These are phyloP conservation scores for Boechera retrofracta DNA, from an alignment of 345 rosid genomes.

Conservation along the genomic window DNA sequence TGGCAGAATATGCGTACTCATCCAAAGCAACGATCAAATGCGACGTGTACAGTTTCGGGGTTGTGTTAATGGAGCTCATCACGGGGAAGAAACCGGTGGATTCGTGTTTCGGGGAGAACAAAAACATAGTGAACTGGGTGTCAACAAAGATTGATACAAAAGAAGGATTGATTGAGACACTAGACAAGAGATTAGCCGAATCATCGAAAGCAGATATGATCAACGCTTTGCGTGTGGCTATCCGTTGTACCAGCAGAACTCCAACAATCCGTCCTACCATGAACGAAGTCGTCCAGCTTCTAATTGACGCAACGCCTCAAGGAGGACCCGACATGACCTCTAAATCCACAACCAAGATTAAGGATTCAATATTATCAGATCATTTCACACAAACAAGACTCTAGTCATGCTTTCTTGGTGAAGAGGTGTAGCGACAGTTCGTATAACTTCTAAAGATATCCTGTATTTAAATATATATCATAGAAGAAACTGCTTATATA, in stretches of 20 bases:
- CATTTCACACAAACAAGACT: conserved; percentile 31
- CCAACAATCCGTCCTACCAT: conserved; percentile 83
- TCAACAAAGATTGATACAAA: conserved; percentile 71
- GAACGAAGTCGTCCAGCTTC: conserved; percentile 85
- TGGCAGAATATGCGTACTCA: conserved; percentile 86
- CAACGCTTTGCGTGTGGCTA: conserved; percentile 71
- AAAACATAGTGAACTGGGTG: conserved; percentile 81
- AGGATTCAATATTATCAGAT: conserved; percentile 49
- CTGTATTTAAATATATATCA: conserved; percentile 18
- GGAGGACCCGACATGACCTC: conserved; percentile 42
- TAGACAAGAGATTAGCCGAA: conserved; percentile 68
- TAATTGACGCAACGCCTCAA: conserved; percentile 71
- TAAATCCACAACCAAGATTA: conserved; percentile 59
- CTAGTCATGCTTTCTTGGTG: conserved; percentile 28
- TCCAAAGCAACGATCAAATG: conserved; percentile 87
- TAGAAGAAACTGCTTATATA: conserved; percentile 15
- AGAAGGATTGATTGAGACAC: conserved; percentile 72
- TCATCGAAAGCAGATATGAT: conserved; percentile 77
- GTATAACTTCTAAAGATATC: conserved; percentile 23
- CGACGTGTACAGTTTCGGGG: conserved; percentile 94
- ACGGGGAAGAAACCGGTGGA: conserved; percentile 87
- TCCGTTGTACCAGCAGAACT: conserved; percentile 65
- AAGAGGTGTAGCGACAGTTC: conserved; percentile 25
- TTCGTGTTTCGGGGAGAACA: conserved; percentile 77
- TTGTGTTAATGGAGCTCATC: conserved; percentile 84